Evolutionary conservation across 495 filamentous ascomycete species (phyloP), one percentile per base, ranked within the genome.

Genomic region (Lineolata rhizophorae): DNA sequence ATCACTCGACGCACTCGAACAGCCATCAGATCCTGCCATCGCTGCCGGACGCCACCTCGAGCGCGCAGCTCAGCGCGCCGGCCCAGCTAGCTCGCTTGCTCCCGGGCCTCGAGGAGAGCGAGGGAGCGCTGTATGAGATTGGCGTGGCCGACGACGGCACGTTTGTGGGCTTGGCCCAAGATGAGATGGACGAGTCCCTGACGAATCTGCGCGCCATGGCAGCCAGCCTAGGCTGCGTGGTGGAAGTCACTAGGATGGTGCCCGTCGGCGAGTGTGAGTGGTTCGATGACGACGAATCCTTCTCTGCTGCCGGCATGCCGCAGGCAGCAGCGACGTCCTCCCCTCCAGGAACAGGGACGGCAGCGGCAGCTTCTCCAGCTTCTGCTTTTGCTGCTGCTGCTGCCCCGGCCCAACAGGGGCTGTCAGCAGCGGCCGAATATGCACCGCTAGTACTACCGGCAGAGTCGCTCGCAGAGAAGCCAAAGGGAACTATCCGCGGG

Each of bases 91-190:
- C 9, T 6, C 28, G 28, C 8, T 6, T 30, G 6, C 28, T 80
- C 8, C 75, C 82, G 3, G 80, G 87, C 1, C 61, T 97, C 2
- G 84, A 95, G 47, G 83, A 90, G 38, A 93, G 81, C 22, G 72
- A 76, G 36, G 87, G 87, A 12, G 90, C 90, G 0, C 49, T 95
- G 31, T 97, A 97, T 37, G 90, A 97, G 53, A 90, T 97, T 46
- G 87, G 87, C 0, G 83, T 97, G 14, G 72, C 83, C 3, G 87
- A 97, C 49, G 84, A 94, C 55, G 87, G 87, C 10, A 79, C 73
- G 0, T 74, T 95, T 37, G 72, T 91, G 26, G 87, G 87, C 1
- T 55, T 97, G n/a, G 75, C 77, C 1, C 65, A 73, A 40, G 83
- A 93, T 46, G 87, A 95, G 52, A 57, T 97, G 52, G 70, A 90